These are phyloP conservation scores for Gnomoniopsis sp. DNA, from an alignment of 2,329 filamentous ascomycete genomes.

Conservation along the genomic window DNA sequence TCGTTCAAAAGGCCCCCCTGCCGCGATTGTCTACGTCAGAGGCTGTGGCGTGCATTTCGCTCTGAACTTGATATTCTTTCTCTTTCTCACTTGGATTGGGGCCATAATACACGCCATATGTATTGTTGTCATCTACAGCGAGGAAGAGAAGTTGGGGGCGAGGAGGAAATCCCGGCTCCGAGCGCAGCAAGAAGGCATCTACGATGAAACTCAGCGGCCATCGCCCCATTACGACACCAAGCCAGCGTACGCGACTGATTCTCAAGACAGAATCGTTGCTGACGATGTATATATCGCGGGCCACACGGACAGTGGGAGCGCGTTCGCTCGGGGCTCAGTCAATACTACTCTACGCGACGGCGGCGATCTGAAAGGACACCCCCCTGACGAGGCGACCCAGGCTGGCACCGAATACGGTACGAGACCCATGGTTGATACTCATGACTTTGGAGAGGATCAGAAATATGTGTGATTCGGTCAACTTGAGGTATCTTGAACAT, in stretches of 20 bases:
- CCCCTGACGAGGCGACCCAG: not conserved
- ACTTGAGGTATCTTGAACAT: not conserved
- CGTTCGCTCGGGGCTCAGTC: not conserved
- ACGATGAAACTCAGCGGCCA: not conserved
- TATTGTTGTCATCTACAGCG: slow-evolving; percentile 34
- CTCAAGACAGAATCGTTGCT: not conserved
- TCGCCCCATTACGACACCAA: not conserved
- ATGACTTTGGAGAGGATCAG: not conserved
- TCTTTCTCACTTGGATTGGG: slow-evolving; percentile 69
- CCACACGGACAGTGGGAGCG: not conserved
- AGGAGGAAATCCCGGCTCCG: not conserved
- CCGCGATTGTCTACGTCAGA: slow-evolving; percentile 61
- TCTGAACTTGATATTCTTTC: slow-evolving; percentile 63
- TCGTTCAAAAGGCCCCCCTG: slow-evolving; percentile 53
- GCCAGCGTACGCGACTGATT: not conserved
- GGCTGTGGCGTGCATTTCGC: slow-evolving; percentile 63
- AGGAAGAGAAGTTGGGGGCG: not conserved
- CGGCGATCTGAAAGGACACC: not conserved
- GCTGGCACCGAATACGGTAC: not conserved
- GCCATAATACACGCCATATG: slow-evolving; percentile 81
- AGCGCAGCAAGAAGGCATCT: not conserved
- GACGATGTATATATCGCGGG: not conserved
- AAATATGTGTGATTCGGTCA: not conserved
- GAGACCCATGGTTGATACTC: not conserved
- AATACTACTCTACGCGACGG: not conserved